These are phyloP conservation scores for Corrigiola litoralis DNA, from an alignment of 179 eudicot species.

Conservation along the genomic window DNA sequence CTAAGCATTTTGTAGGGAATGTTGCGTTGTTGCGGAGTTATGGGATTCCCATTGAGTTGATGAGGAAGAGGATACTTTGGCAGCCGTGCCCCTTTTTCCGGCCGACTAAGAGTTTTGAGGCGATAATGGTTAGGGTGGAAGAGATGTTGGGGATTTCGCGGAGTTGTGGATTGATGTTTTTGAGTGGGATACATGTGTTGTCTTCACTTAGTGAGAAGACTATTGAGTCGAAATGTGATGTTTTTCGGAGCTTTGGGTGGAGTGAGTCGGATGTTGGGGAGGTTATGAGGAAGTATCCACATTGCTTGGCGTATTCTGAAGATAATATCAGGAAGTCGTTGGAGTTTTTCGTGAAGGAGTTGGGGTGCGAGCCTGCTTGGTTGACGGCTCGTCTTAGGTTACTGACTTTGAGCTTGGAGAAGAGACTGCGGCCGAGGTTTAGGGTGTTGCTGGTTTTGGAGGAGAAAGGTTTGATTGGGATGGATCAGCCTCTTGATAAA, in stretches of 20 bases:
- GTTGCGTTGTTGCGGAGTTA: conserved; percentile 7
- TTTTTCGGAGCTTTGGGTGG: not conserved
- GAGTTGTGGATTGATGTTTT: not conserved
- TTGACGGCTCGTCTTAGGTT: not conserved
- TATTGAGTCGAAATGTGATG: not conserved
- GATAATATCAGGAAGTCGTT: not conserved
- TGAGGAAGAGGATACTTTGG: conserved; percentile 3
- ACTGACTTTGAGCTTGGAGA: not conserved
- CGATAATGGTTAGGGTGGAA: not conserved
- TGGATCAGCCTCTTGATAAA: no score
- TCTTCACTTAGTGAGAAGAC: not conserved
- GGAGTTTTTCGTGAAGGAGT: not conserved
- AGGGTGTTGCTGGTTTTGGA: not conserved
- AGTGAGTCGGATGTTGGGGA: not conserved
- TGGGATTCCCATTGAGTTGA: conserved; percentile 18
- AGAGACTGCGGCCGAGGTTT: not conserved
- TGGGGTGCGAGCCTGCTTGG: no score
- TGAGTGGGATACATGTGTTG: not conserved
- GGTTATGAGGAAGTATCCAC: not conserved
- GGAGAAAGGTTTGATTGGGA: no score
- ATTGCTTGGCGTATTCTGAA: not conserved
- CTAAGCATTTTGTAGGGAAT: conserved; percentile 12
- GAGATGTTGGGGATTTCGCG: not conserved
- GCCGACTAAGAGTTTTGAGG: not conserved
- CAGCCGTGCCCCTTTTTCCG: conserved; percentile 1